These are phyloP conservation scores for Xylariaceae sp. DNA, from an alignment of 2,329 filamentous ascomycete genomes.

Conservation along the genomic window DNA sequence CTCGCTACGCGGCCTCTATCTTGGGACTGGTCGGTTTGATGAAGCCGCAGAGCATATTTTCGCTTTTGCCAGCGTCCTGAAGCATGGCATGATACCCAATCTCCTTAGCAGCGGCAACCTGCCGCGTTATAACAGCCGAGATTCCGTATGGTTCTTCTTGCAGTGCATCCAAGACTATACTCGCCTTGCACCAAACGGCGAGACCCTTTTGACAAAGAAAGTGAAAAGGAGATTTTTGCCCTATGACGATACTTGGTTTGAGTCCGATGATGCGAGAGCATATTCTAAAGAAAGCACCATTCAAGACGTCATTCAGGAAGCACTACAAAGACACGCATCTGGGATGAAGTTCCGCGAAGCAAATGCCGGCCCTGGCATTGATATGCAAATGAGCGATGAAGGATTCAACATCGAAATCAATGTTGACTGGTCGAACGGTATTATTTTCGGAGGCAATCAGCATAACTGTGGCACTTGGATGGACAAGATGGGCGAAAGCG, in stretches of 20 bases:
- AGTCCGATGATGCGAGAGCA: conserved; percentile 73
- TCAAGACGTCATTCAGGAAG: conserved; percentile 88
- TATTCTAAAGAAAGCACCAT: conserved; percentile 84
- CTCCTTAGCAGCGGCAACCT: conserved; percentile 80
- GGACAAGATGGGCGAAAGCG: conserved; percentile 99
- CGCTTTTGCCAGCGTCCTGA: conserved; percentile 92
- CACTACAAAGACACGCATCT: conserved; percentile 83
- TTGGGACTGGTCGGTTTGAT: conserved; percentile 82
- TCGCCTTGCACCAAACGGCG: conserved; percentile 74
- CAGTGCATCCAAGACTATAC: conserved; percentile 95
- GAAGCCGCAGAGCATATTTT: conserved; percentile 93
- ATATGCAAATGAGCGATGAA: conserved; percentile 87
- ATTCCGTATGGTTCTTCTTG: conserved; percentile 97
- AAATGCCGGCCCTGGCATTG: conserved; percentile 84
- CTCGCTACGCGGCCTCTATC: conserved; percentile 83
- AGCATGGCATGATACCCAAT: conserved; percentile 98
- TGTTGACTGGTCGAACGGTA: conserved; percentile 86
- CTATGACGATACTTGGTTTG: conserved; percentile 94
- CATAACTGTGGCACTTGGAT: conserved; percentile 98
- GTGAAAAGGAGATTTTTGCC: conserved; percentile 85
- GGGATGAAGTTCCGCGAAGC: conserved; percentile 93
- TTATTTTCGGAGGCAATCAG: conserved; percentile 93
- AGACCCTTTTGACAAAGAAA: conserved; percentile 69
- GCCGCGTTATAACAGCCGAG: conserved; percentile 91
- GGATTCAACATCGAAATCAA: conserved; percentile 91